Percentiles rank a stretch among this genome's conserved stretches.
These are phyloP conservation scores for Curvularia verruculosa DNA, from an alignment of 2,329 filamentous ascomycete genomes.

Conservation along the genomic window DNA sequence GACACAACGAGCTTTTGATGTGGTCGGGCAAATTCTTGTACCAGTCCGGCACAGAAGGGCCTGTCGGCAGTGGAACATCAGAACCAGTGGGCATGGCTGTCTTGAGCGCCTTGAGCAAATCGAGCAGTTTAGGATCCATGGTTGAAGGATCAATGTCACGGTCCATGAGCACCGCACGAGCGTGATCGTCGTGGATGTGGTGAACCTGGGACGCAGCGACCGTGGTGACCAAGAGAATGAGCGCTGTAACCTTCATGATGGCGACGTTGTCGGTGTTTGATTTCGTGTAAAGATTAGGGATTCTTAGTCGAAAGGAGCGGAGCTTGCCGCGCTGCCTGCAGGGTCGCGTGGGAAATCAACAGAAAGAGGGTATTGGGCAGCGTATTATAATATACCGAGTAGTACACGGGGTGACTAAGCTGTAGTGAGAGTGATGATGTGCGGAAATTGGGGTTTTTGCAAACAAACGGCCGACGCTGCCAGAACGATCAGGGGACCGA, in stretches of 20 bases:
- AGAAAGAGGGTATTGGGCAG: background rate
- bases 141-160: slow-evolving; percentile 20
- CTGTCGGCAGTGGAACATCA: slow-evolving; percentile 10
- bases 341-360: background rate
- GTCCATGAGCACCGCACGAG: background rate
- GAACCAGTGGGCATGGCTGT: slow-evolving; percentile 20
- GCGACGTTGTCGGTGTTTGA: background rate
- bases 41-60: slow-evolving; percentile 19
- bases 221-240: slow-evolving; percentile 9
- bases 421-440: background rate
- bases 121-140: slow-evolving; percentile 23
- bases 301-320: background rate
- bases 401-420: background rate
- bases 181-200: background rate
- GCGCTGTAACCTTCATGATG: slow-evolving; percentile 12
- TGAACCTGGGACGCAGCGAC: background rate
- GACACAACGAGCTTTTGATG: slow-evolving; percentile 18
- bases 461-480: slow-evolving; percentile 10
- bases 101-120: slow-evolving; percentile 23
- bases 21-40: slow-evolving; percentile 21
- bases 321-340: background rate
- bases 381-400: background rate
- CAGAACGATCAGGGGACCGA: background rate
- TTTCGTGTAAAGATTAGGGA: background rate
- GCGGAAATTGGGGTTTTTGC: background rate